Evolutionary conservation across 768 basidiomycete genomes (phyloP).

Genomic region (Pleurotus sapidus): DNA sequence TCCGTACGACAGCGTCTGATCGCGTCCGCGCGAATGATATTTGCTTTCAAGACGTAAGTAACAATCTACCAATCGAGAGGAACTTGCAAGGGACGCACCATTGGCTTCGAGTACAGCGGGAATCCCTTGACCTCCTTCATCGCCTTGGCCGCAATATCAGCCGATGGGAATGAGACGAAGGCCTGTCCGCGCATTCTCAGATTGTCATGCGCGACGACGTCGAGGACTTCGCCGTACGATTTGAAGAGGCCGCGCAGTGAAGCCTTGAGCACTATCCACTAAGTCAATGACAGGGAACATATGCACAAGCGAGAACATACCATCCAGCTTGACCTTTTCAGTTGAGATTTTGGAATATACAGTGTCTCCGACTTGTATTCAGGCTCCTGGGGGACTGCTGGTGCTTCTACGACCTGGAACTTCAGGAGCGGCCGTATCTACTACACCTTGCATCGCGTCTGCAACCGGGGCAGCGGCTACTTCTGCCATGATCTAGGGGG

Average conservation of each 20-base stretch:
- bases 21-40: slow-evolving; percentile 88
- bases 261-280: slow-evolving; percentile 72
- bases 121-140: slow-evolving; percentile 92
- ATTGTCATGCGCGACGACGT: slow-evolving; percentile 94
- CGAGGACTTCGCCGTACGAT: slow-evolving; percentile 87
- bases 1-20: slow-evolving; percentile 88
- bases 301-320: slow-evolving; percentile 29
- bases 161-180: slow-evolving; percentile 86
- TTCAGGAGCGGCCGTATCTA: slow-evolving; percentile 9
- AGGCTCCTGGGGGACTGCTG: slow-evolving; percentile 26
- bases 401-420: slow-evolving; percentile 7
- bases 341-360: slow-evolving; percentile 96
- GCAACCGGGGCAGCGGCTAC: slow-evolving; percentile 22
- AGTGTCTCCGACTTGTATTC: slow-evolving; percentile 77
- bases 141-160: slow-evolving; percentile 83
- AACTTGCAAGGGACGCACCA: slow-evolving; percentile 53
- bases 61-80: not conserved
- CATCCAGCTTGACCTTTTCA: slow-evolving; percentile 87
- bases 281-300: slow-evolving; percentile 6
- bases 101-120: slow-evolving; percentile 94
- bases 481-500: slow-evolving; percentile 22
- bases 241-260: slow-evolving; percentile 89
- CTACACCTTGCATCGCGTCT: slow-evolving; percentile 30
- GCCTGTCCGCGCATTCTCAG: slow-evolving; percentile 98
- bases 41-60: slow-evolving; percentile 55